Conservation (phyloP, 2,329 filamentous ascomycete species). For the Pseudogymnoascus sp. region DNA sequence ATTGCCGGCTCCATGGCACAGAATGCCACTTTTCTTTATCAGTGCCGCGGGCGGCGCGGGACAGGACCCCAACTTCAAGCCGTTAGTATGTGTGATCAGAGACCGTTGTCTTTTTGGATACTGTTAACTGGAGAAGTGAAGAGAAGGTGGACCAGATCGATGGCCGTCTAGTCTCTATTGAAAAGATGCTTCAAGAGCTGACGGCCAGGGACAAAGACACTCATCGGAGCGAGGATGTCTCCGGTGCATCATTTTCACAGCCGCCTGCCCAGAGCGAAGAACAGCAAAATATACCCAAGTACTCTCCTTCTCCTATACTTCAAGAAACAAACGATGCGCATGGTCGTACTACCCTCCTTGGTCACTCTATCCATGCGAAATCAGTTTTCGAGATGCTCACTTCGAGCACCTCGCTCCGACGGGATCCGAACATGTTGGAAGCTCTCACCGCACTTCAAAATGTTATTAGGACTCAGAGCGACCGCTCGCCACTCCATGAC, state of each 20-base stretch:
- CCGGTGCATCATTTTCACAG: neutral
- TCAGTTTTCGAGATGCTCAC: slow-evolving; percentile 13
- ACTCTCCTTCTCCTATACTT: neutral
- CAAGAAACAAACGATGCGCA: neutral
- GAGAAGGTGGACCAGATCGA: neutral
- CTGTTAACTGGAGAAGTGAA: neutral
- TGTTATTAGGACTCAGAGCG: neutral
- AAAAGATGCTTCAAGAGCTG: neutral
- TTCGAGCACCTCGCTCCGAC: slow-evolving; percentile 9
- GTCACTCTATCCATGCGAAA: slow-evolving; percentile 14
- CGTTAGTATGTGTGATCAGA: neutral
- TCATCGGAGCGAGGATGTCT: neutral
- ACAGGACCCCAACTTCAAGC: neutral
- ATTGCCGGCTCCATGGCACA: neutral
- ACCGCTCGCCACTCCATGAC: neutral
- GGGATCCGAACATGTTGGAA: neutral
- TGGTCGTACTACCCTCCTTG: slow-evolving; percentile 13
- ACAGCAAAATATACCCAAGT: neutral
- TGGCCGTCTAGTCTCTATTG: neutral
- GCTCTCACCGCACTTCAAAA: neutral
- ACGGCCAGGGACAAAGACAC: neutral
- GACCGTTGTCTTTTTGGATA: neutral
- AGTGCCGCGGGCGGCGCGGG: neutral
- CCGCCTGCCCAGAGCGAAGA: neutral
- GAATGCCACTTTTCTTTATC: neutral